These are phyloP conservation scores for Alternaria sp. DNA, from an alignment of 2,329 filamentous ascomycete genomes.

Conservation along the genomic window DNA sequence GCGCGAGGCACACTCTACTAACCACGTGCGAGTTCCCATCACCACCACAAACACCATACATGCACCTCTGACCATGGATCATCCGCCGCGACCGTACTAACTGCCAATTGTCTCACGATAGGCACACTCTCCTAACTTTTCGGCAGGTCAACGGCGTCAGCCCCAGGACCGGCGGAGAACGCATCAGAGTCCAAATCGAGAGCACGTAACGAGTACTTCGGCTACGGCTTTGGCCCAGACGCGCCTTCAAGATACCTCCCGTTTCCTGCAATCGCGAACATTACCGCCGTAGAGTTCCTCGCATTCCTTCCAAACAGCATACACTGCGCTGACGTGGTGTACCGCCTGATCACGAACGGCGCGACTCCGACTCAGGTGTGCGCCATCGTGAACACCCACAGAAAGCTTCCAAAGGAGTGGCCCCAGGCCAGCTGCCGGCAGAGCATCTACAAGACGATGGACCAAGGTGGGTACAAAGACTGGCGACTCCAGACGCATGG, in stretches of 20 bases:
- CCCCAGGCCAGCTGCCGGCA: slow-evolving; percentile 15
- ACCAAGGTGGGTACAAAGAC: slow-evolving; percentile 16
- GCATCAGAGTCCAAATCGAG: background rate
- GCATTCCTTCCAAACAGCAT: slow-evolving; percentile 31
- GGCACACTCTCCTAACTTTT: background rate
- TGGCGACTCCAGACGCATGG: slow-evolving; percentile 25
- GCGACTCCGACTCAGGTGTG: slow-evolving; percentile 12
- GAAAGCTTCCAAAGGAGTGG: slow-evolving; percentile 15
- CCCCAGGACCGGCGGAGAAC: background rate
- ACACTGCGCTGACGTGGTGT: slow-evolving; percentile 27
- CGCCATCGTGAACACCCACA: slow-evolving; percentile 23
- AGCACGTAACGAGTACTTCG: background rate
- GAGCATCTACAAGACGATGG: slow-evolving; percentile 25
- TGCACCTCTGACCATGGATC: background rate
- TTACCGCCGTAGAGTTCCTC: slow-evolving; percentile 32
- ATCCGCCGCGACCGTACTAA: background rate
- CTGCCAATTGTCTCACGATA: background rate
- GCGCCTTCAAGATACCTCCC: slow-evolving; percentile 16
- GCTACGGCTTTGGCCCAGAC: slow-evolving; percentile 7
- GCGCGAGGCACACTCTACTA: slow-evolving; percentile 1
- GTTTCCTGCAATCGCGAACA: slow-evolving; percentile 23
- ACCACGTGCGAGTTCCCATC: slow-evolving; percentile 1
- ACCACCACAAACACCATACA: background rate
- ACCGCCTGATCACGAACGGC: slow-evolving; percentile 30
- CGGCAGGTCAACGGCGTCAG: background rate